A percentile compares a stretch with the other conserved stretches of the same genome.
These are phyloP conservation scores for Fusarium sp. DNA, from an alignment of 2,329 filamentous ascomycete genomes.

Conservation along the genomic window DNA sequence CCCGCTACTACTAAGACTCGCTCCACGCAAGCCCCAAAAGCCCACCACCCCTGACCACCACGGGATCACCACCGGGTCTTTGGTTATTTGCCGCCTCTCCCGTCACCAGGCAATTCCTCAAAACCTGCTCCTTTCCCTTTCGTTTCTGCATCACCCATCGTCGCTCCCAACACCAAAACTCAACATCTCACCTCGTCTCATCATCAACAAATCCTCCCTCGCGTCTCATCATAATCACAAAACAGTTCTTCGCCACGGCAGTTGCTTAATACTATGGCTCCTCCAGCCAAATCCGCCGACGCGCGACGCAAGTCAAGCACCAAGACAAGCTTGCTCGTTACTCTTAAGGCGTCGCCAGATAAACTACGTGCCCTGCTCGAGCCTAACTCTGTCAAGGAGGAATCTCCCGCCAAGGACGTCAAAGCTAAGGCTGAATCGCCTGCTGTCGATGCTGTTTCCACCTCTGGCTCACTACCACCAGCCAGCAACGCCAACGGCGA, in stretches of 20 bases:
- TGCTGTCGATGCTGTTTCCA: constrained; percentile 57
- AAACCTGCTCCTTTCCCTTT: constrained; percentile 39
- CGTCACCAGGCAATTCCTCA: constrained; percentile 46
- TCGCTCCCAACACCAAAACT: constrained; percentile 23
- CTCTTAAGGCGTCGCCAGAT: constrained; percentile 66
- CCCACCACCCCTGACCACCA: constrained; percentile 51
- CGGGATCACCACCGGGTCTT: constrained; percentile 50
- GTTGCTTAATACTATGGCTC: constrained; percentile 52
- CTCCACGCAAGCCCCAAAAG: constrained; percentile 52
- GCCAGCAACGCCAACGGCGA: constrained; percentile 65
- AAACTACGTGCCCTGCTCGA: constrained; percentile 67
- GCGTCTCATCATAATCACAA: constrained; percentile 19
- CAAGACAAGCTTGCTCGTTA: constrained; percentile 62
- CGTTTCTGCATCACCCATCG: constrained; percentile 26
- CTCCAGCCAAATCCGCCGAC: constrained; percentile 53
- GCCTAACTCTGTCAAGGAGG: constrained; percentile 60
- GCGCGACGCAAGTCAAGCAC: constrained; percentile 57
- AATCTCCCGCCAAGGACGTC: constrained; percentile 58
- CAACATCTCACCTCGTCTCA: constrained; percentile 4
- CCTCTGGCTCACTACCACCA: constrained; percentile 49
- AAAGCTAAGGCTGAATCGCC: constrained; percentile 63
- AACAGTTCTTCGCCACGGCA: constrained; percentile 30
- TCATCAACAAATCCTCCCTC: constrained; percentile 20
- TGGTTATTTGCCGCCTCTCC: constrained; percentile 49
- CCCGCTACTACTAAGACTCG: constrained; percentile 40